Percentiles rank a stretch among this genome's conserved stretches.
Conservation (phyloP, 352 stramenopile genomes). For the Pythium phragmiticola region DNA sequence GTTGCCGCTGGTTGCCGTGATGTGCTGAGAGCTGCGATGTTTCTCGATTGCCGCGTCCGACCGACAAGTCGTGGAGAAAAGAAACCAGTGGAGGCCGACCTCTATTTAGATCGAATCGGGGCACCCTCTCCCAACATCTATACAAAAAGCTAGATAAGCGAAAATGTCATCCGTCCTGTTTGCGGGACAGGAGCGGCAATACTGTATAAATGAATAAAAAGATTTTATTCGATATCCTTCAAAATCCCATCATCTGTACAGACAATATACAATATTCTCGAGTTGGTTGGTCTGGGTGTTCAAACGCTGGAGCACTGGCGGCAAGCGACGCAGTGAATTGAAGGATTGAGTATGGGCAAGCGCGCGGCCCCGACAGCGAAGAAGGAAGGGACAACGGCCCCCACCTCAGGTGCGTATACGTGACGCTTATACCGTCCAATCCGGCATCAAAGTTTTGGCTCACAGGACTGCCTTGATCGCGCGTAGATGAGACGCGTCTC, state of each 20-base stretch:
- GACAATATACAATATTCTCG: slow-evolving; percentile 12
- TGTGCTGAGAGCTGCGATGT: slow-evolving; percentile 2
- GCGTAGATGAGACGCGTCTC: slow-evolving; percentile 53
- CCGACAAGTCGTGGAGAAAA: slow-evolving; percentile 4
- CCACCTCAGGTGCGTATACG: slow-evolving; percentile 20
- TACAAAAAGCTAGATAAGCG: slow-evolving; percentile 5
- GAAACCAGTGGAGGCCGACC: slow-evolving; percentile 18
- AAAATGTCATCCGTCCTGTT: slow-evolving; percentile 2
- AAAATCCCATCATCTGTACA: background rate
- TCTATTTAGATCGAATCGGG: slow-evolving; percentile 9
- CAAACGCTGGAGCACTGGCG: slow-evolving; percentile 11
- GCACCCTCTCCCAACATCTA: background rate
- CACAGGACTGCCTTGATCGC: background rate
- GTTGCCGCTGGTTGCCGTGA: background rate
- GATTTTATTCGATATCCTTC: background rate
- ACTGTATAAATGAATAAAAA: slow-evolving; percentile 6
- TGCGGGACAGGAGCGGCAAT: slow-evolving; percentile 1
- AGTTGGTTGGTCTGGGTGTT: slow-evolving; percentile 23
- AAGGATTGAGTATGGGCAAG: slow-evolving; percentile 46
- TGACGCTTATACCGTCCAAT: background rate
- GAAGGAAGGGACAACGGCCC: slow-evolving; percentile 6
- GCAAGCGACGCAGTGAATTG: slow-evolving; percentile 3
- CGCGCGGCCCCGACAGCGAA: slow-evolving; percentile 29
- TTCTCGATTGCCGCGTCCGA: slow-evolving; percentile 19
- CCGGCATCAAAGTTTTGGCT: background rate